Evolutionary conservation across 495 filamentous ascomycete species (phyloP).

Genomic region (Pseudoneurospora amorphoporcata): DNA sequence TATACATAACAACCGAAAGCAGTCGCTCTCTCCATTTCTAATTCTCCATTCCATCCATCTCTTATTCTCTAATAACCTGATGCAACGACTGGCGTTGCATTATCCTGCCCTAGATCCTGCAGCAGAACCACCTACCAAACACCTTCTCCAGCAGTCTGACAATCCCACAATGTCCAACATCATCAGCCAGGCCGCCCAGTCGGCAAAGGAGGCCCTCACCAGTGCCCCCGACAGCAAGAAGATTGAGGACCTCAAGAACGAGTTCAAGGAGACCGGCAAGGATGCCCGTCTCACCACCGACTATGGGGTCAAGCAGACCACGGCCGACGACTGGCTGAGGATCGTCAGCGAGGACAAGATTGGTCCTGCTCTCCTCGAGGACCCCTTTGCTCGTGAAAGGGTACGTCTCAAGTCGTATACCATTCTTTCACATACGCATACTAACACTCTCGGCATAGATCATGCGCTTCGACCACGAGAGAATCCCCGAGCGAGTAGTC

Average conservation of each 20-base stretch:
- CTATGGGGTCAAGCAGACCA: constrained; percentile 62
- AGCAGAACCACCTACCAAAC: neutral
- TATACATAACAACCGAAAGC: neutral
- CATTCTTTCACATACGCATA: neutral
- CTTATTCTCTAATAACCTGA: neutral
- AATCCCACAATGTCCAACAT: constrained; percentile 6
- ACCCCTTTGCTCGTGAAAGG: constrained; percentile 69
- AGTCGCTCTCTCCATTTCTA: neutral
- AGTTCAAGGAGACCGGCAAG: constrained; percentile 22
- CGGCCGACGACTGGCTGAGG: constrained; percentile 72
- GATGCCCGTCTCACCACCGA: constrained; percentile 56
- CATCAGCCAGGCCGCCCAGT: constrained; percentile 15
- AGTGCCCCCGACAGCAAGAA: constrained; percentile 24
- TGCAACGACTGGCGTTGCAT: neutral
- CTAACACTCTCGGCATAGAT: constrained; percentile 38
- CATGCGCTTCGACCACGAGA: constrained; percentile 74
- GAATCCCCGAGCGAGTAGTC: constrained; percentile 81
- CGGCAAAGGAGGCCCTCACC: constrained; percentile 21
- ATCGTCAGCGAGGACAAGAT: constrained; percentile 46
- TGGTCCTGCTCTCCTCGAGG: constrained; percentile 74
- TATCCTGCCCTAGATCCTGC: neutral
- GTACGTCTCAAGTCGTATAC: constrained; percentile 28
- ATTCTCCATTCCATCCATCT: neutral
- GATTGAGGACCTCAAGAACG: constrained; percentile 28
- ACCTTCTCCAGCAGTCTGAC: neutral